A percentile compares a stretch with the other conserved stretches of the same genome.
Evolutionary conservation across 2,329 filamentous ascomycete species (phyloP).

Genomic region (Verticillium tricorpus): DNA sequence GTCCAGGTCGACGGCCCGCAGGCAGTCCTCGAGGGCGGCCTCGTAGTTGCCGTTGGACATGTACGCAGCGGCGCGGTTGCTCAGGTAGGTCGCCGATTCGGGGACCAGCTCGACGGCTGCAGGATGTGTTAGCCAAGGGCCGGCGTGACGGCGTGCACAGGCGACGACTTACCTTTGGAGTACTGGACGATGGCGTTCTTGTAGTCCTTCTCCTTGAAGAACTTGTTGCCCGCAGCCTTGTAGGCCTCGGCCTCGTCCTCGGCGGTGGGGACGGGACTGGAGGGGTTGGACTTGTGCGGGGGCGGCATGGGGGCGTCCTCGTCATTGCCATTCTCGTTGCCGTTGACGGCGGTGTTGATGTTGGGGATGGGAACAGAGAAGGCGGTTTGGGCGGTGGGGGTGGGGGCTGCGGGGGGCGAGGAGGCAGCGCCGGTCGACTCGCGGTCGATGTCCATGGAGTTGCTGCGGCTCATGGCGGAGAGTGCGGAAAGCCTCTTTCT

Average conservation of each 20-base stretch:
- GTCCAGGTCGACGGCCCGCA: slow-evolving; percentile 75
- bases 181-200: slow-evolving; percentile 86
- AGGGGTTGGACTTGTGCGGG: slow-evolving; percentile 63
- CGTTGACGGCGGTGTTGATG: slow-evolving; percentile 37
- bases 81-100: slow-evolving; percentile 81
- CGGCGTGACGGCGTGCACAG: no score
- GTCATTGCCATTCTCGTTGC: slow-evolving; percentile 35
- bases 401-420: slow-evolving; percentile 45
- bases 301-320: slow-evolving; percentile 61
- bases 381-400: slow-evolving; percentile 34
- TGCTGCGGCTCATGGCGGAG: slow-evolving; percentile 57
- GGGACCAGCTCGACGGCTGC: slow-evolving; percentile 85
- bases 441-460: slow-evolving; percentile 70
- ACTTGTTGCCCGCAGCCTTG: slow-evolving; percentile 92
- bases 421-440: slow-evolving; percentile 50
- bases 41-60: slow-evolving; percentile 80
- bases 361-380: slow-evolving; percentile 52
- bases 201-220: slow-evolving; percentile 94
- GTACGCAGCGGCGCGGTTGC: slow-evolving; percentile 90
- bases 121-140: no score
- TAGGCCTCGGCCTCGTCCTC: slow-evolving; percentile 81
- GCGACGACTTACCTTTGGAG: slow-evolving; percentile 68
- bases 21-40: slow-evolving; percentile 82
- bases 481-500: slow-evolving; percentile 70
- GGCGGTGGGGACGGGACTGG: slow-evolving; percentile 49